Conservation (phyloP, 345 rosid species). For the Jatropha curcas region DNA sequence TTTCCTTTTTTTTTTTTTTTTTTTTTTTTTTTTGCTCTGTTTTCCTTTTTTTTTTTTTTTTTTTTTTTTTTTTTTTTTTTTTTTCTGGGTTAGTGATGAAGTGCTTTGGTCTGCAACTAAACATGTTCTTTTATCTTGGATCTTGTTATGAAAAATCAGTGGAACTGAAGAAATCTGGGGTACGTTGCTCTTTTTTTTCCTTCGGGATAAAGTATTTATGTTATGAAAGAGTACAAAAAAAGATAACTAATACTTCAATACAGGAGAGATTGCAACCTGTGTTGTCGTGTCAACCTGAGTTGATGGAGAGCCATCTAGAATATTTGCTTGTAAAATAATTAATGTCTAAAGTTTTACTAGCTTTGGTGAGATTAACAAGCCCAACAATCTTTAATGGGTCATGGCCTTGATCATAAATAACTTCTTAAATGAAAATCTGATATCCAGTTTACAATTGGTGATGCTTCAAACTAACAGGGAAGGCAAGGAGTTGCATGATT, state of each 20-base stretch:
- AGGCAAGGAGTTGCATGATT: neutral
- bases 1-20: neutral
- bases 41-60: too few species aligned
- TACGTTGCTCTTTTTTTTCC: neutral
- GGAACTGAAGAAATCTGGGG: slow-evolving; percentile 7
- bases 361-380: neutral
- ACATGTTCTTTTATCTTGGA: slow-evolving; percentile 11
- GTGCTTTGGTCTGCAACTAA: slow-evolving; percentile 8
- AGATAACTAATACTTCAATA: neutral
- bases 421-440: neutral
- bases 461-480: neutral
- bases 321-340: neutral
- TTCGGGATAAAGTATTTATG: too few species aligned
- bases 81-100: neutral
- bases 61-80: too few species aligned
- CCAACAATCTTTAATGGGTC: neutral
- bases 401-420: neutral
- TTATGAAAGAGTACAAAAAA: too few species aligned
- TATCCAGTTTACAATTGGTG: neutral
- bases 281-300: neutral
- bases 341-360: neutral
- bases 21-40: too few species aligned
- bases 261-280: neutral
- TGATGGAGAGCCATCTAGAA: neutral
- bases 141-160: neutral